Evolutionary conservation across 2,329 filamentous ascomycete genomes (phyloP), one percentile per base, ranked within the genome.

Genomic region (Lasiodiplodia hormozganensis): DNA sequence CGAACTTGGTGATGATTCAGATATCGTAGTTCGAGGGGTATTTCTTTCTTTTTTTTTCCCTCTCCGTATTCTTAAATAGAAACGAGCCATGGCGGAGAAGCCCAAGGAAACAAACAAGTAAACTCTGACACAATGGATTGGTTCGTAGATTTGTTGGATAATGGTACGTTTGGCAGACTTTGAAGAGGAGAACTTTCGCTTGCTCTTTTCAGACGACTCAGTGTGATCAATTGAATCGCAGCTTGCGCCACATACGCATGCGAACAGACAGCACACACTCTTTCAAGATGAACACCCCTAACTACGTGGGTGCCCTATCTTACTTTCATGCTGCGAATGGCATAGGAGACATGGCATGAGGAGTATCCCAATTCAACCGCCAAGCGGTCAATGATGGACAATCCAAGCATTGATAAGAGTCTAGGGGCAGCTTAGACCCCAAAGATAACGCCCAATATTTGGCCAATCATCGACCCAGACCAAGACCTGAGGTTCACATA

Each of bases 401-500:
- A 18, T 47, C 18, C 5, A 47, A n/a, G 40, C 40, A 4, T n/a
- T 47, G 40, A 7, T n/a, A n/a, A 47, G 18, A 8, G 40, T 47
- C 40, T 47, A 47, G n/a, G 40, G 40, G 40, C 40, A 47, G 18
- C 40, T 10, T 8, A n/a, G 40, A n/a, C 40, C 40, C 18, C 40
- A n/a, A 47, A n/a, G 40, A 47, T 47, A 16, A 18, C 6, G n/a
- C n/a, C 40, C 40, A 47, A 47, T 47, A 47, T 18, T n/a, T n/a
- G 4, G n/a, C 8, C 11, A 10, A 56, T 49, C 12, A 28, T 38
- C 7, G 34, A 8, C 28, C 16, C 58, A 34, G 38, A 4, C 12
- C 12, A 25, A 28, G 52, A 34, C 18, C 25, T n/a, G 53, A 36
- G 21, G 60, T 62, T 14, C 18, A 62, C n/a, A 62, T 62, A 62